phyloP scores from a whole-genome alignment of 2,329 filamentous ascomycete species.

The Aspergillus melleus region DNA sequence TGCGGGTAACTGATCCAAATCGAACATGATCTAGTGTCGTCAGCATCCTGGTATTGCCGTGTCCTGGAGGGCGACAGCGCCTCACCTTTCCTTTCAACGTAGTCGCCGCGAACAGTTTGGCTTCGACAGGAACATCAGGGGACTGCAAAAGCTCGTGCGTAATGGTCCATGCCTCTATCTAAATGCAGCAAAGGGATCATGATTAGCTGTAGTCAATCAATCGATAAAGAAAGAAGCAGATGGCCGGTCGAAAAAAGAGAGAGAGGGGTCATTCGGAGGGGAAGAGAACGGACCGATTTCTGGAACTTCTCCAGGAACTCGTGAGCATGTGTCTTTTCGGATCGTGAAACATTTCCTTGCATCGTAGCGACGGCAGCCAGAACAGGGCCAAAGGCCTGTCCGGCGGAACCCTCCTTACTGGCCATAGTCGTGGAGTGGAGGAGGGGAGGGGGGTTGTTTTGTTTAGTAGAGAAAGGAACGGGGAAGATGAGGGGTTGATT shows the following conservation, averaged over 20 bases:
- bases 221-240: not conserved
- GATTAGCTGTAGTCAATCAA: not conserved
- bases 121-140: constrained; percentile 71
- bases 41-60: constrained; percentile 19
- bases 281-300: constrained; percentile 77
- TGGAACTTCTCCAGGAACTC: constrained; percentile 92
- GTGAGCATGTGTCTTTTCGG: constrained; percentile 85
- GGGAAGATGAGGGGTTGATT: constrained; percentile 21
- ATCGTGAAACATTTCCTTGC: constrained; percentile 76
- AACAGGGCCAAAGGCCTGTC: constrained; percentile 78
- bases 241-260: constrained; percentile 1
- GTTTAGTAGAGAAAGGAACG: constrained; percentile 17
- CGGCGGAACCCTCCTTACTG: constrained; percentile 58
- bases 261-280: not conserved
- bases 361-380: constrained; percentile 88
- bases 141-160: constrained; percentile 86
- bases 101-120: constrained; percentile 92
- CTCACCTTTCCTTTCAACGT: constrained; percentile 96
- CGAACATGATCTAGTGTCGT: constrained; percentile 80
- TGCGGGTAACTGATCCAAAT: constrained; percentile 82
- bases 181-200: constrained; percentile 18
- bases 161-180: constrained; percentile 89
- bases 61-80: constrained; percentile 6
- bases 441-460: constrained; percentile 28
- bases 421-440: constrained; percentile 58